These are phyloP conservation scores for Talaromyces sp. DNA, from an alignment of 2,329 filamentous ascomycete species.

Conservation along the genomic window DNA sequence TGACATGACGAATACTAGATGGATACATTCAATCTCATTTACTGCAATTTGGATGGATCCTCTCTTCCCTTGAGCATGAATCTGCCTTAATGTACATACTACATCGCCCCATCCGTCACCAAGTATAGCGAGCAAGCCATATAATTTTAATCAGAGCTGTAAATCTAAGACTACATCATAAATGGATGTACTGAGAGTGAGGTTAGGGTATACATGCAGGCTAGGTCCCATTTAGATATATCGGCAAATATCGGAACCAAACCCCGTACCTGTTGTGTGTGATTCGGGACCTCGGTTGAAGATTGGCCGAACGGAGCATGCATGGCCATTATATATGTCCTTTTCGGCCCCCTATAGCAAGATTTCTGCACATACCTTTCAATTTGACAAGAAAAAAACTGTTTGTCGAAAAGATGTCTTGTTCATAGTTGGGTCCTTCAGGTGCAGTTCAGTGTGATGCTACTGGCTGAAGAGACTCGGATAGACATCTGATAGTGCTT, in stretches of 20 bases:
- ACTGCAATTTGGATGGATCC: background rate
- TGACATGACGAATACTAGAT: background rate
- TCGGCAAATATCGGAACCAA: constrained; percentile 7
- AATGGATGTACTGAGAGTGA: no score
- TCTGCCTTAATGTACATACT: background rate
- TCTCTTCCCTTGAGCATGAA: background rate
- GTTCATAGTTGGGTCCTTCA: background rate
- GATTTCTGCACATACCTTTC: background rate
- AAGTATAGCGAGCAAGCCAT: no score
- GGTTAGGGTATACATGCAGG: no score
- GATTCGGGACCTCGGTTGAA: constrained; percentile 6
- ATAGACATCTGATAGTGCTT: background rate
- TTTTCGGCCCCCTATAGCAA: background rate
- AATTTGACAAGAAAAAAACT: no score
- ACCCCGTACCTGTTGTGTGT: background rate
- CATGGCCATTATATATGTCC: background rate
- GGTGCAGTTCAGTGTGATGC: background rate
- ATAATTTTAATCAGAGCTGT: no score
- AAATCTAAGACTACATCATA: no score
- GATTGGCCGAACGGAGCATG: background rate
- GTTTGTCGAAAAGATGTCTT: background rate
- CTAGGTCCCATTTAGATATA: background rate
- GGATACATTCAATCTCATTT: background rate
- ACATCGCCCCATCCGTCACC: no score
- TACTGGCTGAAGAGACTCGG: background rate